Evolutionary conservation across 2,329 filamentous ascomycete species (phyloP), one percentile per base, ranked within the genome.

Genomic region (Xylariaceae sp.): DNA sequence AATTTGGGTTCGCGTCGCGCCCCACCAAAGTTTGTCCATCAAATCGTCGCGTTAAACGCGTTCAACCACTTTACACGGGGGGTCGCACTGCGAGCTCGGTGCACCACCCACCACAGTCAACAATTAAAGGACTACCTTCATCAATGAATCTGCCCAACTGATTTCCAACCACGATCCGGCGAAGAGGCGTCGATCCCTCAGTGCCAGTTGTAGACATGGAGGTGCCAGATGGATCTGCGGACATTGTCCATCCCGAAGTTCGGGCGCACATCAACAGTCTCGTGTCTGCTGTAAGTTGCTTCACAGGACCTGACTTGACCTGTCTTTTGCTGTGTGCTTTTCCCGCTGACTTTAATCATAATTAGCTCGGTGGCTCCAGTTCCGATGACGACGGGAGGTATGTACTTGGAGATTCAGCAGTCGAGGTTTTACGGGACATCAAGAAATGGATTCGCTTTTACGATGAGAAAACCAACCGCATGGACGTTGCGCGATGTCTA

Each of bases 361-460:
- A 54, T 43, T 73, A 96, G 92, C 87, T 97, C 63, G 94, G 93
- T 77, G 94, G 93, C 50, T 86, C 87, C 68, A 90, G 90, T 67
- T 81, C 87, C 48, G 89, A 91, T 65, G 88, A 94, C 67, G 88
- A 92, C 69, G 90, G 90, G 54, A 83, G 83, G 69, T 99, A 99
- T 74, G 83, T 91, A 39, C 86, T 98, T 31, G 95, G 95, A 75
- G 94, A 98, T 75, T 94, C 97, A 71, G 94, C 93, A 11, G 80
- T 96, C 58, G 91, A 95, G 56, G 95, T 93, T 69, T 81, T 99
- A 55, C 92, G 94, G 61, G 95, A 99, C 76, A 82, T 99, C 52
- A 94, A 95, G 71, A 89, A 89, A 84, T 99, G 95, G 95, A 83
- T 99, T 65, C 92, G 92, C 66, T 86, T 96, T 62, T 95, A 95